Conservation (phyloP, 2,329 filamentous ascomycete genomes). For the Colletotrichum eremochloae region DNA sequence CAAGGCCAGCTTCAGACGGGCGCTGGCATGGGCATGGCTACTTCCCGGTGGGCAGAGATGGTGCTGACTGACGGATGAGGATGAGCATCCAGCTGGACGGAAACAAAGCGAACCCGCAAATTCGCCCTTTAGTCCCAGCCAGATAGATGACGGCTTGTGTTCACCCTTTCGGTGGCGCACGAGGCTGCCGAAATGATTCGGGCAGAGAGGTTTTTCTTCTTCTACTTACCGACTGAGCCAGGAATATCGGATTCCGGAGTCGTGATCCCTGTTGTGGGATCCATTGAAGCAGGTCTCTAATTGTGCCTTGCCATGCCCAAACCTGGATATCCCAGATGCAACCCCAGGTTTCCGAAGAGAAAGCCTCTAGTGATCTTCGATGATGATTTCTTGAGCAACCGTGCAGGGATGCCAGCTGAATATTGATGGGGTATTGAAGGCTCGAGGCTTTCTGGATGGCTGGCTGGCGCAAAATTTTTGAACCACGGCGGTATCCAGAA, state of each 20-base stretch:
- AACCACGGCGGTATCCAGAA: constrained; percentile 22
- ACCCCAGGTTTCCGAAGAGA: constrained; percentile 35
- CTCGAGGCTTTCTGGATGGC: constrained; percentile 1
- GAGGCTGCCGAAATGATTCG: constrained; percentile 37
- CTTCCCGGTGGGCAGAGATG: constrained; percentile 14
- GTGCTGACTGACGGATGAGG: background rate
- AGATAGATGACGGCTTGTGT: constrained; percentile 21
- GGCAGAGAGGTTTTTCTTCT: constrained; percentile 15
- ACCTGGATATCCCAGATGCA: constrained; percentile 34
- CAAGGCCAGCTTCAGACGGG: constrained; percentile 6
- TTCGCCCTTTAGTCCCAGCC: background rate
- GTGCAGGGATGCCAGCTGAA: constrained; percentile 30
- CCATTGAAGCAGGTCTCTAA: constrained; percentile 15
- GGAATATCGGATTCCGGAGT: constrained; percentile 21
- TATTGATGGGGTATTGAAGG: constrained; percentile 16
- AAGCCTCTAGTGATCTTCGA: constrained; percentile 17
- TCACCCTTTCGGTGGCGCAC: constrained; percentile 18
- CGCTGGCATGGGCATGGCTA: constrained; percentile 13
- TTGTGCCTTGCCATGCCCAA: constrained; percentile 16
- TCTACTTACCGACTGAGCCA: constrained; percentile 20
- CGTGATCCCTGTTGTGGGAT: constrained; percentile 23
- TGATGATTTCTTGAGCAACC: constrained; percentile 23
- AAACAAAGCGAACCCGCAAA: background rate
- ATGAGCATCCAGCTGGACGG: constrained; percentile 5
- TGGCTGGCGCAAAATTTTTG: constrained; percentile 38